Evolutionary conservation across 257 asterid species (phyloP).

Genomic region (Nicotiana sylvestris): DNA sequence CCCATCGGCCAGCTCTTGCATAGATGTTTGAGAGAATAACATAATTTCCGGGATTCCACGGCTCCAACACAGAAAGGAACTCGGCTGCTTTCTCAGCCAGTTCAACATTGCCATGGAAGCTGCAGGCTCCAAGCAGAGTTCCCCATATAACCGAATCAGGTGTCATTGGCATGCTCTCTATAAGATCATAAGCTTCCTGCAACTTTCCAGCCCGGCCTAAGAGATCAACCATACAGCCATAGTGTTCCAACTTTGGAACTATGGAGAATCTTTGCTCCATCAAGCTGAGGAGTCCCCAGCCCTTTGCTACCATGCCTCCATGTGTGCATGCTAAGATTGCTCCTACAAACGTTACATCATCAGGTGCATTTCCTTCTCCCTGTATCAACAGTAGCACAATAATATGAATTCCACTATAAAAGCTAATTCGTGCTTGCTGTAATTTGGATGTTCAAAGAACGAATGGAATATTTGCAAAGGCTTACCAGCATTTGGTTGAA

Average conservation of each 20-base stretch:
- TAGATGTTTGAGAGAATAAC: constrained; percentile 83
- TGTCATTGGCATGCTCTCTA: constrained; percentile 67
- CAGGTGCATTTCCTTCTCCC: constrained; percentile 54
- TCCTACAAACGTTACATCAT: constrained; percentile 84
- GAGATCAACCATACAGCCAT: constrained; percentile 80
- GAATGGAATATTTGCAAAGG: background rate
- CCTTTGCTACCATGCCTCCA: constrained; percentile 63
- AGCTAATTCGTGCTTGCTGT: background rate
- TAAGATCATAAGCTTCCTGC: constrained; percentile 57
- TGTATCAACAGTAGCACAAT: constrained; percentile 28
- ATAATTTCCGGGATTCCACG: constrained; percentile 77
- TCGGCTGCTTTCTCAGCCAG: constrained; percentile 67
- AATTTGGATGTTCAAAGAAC: background rate
- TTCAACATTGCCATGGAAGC: constrained; percentile 70
- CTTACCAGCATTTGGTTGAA: constrained; percentile 63
- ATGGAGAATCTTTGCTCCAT: constrained; percentile 37
- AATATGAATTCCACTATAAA: background rate
- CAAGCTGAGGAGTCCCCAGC: constrained; percentile 45
- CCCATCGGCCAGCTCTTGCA: constrained; percentile 63
- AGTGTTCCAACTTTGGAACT: constrained; percentile 32
- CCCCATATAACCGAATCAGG: constrained; percentile 93
- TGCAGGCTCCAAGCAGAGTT: constrained; percentile 73
- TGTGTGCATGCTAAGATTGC: constrained; percentile 82
- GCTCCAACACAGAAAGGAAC: constrained; percentile 56
- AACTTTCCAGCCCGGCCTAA: constrained; percentile 72